Conservation (phyloP, 2,329 filamentous ascomycete species). For the Tolypocladium sp. region DNA sequence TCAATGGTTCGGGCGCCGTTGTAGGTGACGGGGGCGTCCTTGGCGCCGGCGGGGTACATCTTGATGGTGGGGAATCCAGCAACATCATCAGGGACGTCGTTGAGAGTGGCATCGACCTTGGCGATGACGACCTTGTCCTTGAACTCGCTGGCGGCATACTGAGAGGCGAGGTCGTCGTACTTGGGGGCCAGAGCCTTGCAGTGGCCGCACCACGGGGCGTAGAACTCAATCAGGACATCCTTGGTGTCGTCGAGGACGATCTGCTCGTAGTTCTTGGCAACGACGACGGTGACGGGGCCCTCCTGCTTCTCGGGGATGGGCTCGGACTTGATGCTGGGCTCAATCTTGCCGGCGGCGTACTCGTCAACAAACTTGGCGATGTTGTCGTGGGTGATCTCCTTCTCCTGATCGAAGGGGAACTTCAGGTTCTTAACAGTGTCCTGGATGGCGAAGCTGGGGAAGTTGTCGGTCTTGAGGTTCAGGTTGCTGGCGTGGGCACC, state of each 20-base stretch:
- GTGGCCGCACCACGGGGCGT: constrained; percentile 98
- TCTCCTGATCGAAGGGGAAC: constrained; percentile 83
- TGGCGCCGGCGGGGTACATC: constrained; percentile 85
- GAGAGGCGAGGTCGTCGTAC: constrained; percentile 82
- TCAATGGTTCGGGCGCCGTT: constrained; percentile 79
- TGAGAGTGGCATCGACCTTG: constrained; percentile 93
- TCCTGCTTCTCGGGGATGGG: constrained; percentile 90
- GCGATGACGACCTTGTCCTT: constrained; percentile 83
- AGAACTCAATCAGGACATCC: constrained; percentile 97
- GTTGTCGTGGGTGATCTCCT: constrained; percentile 61
- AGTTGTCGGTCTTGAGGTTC: constrained; percentile 91
- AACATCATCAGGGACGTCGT: constrained; percentile 96
- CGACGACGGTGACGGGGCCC: constrained; percentile 76
- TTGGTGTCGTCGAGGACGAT: constrained; percentile 88
- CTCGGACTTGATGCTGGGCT: constrained; percentile 98
- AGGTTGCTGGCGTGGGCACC: constrained; percentile 94
- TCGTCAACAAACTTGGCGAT: constrained; percentile 80
- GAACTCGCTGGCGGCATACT: constrained; percentile 70
- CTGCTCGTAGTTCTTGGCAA: constrained; percentile 89
- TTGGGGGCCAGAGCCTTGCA: constrained; percentile 97
- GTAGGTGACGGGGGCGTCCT: constrained; percentile 80
- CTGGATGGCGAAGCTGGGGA: constrained; percentile 97
- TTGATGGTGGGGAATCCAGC: constrained; percentile 99
- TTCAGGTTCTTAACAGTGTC: constrained; percentile 93
- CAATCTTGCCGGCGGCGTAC: constrained; percentile 77